Evolutionary conservation across 2,329 filamentous ascomycete genomes (phyloP), one percentile per base, ranked within the genome.

Genomic region (Fusarium buharicum): DNA sequence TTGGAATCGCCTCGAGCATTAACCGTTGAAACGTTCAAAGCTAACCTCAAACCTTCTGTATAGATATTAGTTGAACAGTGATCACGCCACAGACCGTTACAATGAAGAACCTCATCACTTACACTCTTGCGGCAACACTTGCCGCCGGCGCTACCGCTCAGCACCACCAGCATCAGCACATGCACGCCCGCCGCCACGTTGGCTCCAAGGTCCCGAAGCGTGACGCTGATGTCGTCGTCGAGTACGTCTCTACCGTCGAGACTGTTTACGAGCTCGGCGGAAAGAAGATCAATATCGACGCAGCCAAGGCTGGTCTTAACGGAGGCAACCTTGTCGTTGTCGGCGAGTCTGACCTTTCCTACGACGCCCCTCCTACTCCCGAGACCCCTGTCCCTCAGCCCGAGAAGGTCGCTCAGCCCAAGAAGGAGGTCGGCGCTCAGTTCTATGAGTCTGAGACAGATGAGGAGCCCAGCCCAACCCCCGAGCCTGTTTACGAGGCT

Each of bases 211-310:
- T 82, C 46, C 79, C 84, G 72, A 81, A 79, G 76, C 81, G 80
- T 55, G 75, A 70, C 24, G 75, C 78, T 14, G 72, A 66, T 31
- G 77, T 80, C 44, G 79, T 84, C 53, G 79, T 78, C 55, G 83
- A 86, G 50, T 82, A 84, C 50, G 82, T 88, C 46, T 85, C 83
- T 37, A 83, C 88, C 28, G 88, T 86, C 47, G 84, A 88, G 67
- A 86, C 88, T 52, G 84, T 89, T 53, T 97, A 93, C 78, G 83
- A 89, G 73, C 79, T 93, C 50, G 85, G 90, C 59, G 89, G 88
- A 59, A 69, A 87, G 71, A 62, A 79, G 30, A 83, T 96, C 67
- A 79, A 81, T 49, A 77, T 84, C 58, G 76, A 84, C 0, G 84
- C 92, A 58, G 92, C 92, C 50, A 83, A 89, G 78, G 74, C 85